Evolutionary conservation across 108 stramenopile species (phyloP).

Genomic region (Stephanodiscus triporus): DNA sequence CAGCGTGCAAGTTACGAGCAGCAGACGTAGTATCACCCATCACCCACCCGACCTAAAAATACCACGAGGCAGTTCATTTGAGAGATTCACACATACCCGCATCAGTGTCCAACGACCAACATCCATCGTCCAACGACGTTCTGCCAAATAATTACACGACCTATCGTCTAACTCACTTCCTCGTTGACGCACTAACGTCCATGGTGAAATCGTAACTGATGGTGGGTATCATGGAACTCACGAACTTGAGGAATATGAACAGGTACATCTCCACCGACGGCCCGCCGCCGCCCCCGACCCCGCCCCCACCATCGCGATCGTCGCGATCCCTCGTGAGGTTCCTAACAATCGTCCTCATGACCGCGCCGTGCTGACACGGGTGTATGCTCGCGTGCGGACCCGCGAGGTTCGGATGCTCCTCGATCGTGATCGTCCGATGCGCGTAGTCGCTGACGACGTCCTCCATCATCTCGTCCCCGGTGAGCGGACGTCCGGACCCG

Average conservation of each 20-base stretch:
- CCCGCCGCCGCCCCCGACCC: too few species aligned
- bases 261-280: conserved; percentile 95
- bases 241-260: conserved; percentile 99
- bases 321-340: conserved; percentile 71
- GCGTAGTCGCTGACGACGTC: conserved; percentile 99
- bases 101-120: neutral
- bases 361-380: conserved; percentile 98
- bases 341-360: conserved; percentile 96
- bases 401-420: conserved; percentile 92
- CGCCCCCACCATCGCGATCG: neutral
- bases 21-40: too few species aligned
- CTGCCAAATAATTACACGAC: neutral
- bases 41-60: too few species aligned
- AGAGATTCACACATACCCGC: too few species aligned
- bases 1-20: too few species aligned
- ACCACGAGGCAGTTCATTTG: too few species aligned
- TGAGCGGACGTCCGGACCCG: conserved; percentile 72
- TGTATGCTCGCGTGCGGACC: conserved; percentile 93
- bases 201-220: conserved; percentile 99
- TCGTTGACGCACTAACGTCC: conserved; percentile 89
- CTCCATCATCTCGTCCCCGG: conserved; percentile 93
- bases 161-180: conserved; percentile 46
- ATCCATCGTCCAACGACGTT: neutral
- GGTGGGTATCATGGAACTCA: conserved; percentile 96
- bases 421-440: conserved; percentile 98